A percentile compares a stretch with the other conserved stretches of the same genome.
Conservation (phyloP, 768 basidiomycete species). For the Boletus subcaerulescens region DNA sequence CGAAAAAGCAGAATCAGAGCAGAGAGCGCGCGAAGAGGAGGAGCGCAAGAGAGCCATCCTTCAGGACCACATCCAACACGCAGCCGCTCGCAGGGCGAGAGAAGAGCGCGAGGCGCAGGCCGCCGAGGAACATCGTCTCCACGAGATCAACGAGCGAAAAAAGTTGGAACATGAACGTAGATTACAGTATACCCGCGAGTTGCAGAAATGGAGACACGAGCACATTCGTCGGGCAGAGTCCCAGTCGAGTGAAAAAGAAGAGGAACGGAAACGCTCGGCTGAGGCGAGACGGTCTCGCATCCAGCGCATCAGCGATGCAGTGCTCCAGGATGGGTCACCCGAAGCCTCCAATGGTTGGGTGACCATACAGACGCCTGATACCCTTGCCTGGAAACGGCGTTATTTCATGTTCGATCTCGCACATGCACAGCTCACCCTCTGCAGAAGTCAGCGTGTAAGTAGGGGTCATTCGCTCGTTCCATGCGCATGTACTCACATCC, state of each 20-base stretch:
- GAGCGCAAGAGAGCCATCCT: conserved; percentile 39
- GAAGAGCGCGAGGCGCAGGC: conserved; percentile 39
- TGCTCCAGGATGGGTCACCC: conserved; percentile 39
- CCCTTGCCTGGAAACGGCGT: conserved; percentile 60
- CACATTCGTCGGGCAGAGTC: conserved; percentile 46
- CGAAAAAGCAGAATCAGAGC: conserved; percentile 20
- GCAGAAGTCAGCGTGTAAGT: conserved; percentile 50
- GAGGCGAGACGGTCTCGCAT: conserved; percentile 38
- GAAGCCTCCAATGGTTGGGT: conserved; percentile 55
- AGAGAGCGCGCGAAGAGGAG: conserved; percentile 40
- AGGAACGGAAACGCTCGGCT: conserved; percentile 39
- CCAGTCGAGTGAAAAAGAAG: conserved; percentile 43
- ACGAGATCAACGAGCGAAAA: conserved; percentile 48
- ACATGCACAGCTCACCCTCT: conserved; percentile 43
- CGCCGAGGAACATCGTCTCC: conserved; percentile 44
- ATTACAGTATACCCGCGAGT: conserved; percentile 46
- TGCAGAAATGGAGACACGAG: conserved; percentile 53
- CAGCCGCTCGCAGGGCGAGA: conserved; percentile 34
- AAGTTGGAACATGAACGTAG: conserved; percentile 46
- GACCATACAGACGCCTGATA: conserved; percentile 54
- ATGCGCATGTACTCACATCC: conserved; percentile 1
- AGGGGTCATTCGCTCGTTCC: no score
- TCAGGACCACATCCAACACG: conserved; percentile 41
- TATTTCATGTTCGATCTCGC: conserved; percentile 54
- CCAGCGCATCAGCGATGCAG: conserved; percentile 45